phyloP scores from a whole-genome alignment of 1,139 yeast species.

The Suhomyces terraborum region DNA sequence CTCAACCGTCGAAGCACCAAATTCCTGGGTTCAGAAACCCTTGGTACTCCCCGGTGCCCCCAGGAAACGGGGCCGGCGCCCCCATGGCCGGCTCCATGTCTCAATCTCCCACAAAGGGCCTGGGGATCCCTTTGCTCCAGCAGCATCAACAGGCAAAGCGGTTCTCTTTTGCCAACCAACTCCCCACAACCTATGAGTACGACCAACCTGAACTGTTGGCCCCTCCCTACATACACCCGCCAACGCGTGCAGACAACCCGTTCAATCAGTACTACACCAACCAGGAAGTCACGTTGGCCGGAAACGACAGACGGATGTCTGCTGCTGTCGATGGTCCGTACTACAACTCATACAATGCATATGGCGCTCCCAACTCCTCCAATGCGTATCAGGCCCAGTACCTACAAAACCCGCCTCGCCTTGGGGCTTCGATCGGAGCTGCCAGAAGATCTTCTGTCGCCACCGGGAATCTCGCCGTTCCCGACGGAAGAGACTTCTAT shows the following conservation, averaged over 20 bases:
- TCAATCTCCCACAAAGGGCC: conserved; percentile 19
- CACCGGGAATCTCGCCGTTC: conserved; percentile 7
- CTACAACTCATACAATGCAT: conserved; percentile 16
- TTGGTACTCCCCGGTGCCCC: conserved; percentile 39
- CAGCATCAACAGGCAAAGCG: conserved; percentile 41
- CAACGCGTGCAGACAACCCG: conserved; percentile 51
- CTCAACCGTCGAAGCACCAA: conserved; percentile 20
- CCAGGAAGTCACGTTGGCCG: conserved; percentile 38
- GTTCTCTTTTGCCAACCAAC: conserved; percentile 45
- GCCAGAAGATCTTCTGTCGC: conserved; percentile 18
- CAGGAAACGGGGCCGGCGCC: conserved; percentile 4
- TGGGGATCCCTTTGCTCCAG: conserved; percentile 13
- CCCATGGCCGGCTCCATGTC: conserved; percentile 11
- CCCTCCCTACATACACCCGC: conserved; percentile 45
- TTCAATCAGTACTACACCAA: conserved; percentile 48
- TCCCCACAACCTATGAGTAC: conserved; percentile 56
- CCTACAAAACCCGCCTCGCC: conserved; percentile 14
- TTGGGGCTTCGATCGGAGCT: conserved; percentile 14
- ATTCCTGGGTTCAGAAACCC: conserved; percentile 46
- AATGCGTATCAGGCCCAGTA: conserved; percentile 14
- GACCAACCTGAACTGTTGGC: conserved; percentile 25
- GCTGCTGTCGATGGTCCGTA: conserved; percentile 41
- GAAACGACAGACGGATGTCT: conserved; percentile 43
- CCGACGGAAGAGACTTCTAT: conserved; percentile 12
- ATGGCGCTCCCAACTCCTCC: conserved; percentile 10